phyloP scores from a whole-genome alignment of 139 green algal genomes.

The Tetraselmis chui region DNA sequence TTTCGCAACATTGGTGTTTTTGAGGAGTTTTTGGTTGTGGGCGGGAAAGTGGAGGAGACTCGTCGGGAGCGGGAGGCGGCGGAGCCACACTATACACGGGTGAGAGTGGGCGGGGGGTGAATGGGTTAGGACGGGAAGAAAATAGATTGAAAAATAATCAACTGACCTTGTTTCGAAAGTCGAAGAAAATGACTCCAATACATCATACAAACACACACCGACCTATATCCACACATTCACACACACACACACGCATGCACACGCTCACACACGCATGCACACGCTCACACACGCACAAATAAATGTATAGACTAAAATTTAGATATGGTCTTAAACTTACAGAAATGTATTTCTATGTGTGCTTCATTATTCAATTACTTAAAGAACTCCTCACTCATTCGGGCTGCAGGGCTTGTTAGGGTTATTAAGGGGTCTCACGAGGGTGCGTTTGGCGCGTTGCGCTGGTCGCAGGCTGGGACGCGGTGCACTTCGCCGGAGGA shows the following conservation, averaged over 20 bases:
- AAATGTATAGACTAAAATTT: too few relatives aligned
- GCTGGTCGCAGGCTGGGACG: slow-evolving; percentile 58
- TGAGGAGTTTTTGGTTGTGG: slow-evolving; percentile 69
- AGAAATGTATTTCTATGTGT: neutral
- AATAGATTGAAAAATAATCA: too few relatives aligned
- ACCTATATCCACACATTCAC: slow-evolving; percentile 4
- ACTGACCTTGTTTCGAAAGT: neutral
- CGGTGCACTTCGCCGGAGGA: slow-evolving; percentile 66
- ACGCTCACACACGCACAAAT: too few relatives aligned
- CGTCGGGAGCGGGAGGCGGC: slow-evolving; percentile 33
- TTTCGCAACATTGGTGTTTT: slow-evolving; percentile 75
- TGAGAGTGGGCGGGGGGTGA: neutral
- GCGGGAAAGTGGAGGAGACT: slow-evolving; percentile 49
- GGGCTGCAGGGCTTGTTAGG: neutral
- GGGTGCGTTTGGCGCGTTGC: slow-evolving; percentile 23
- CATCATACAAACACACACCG: neutral
- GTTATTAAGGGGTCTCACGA: neutral
- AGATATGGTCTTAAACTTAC: neutral
- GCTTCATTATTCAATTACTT: neutral
- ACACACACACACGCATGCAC: too few relatives aligned
- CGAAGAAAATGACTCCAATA: neutral
- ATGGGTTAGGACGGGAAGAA: too few relatives aligned
- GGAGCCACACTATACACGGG: neutral
- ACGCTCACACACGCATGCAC: too few relatives aligned
- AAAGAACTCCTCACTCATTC: too few relatives aligned